Evolutionary conservation across 768 basidiomycete species (phyloP), one percentile per base, ranked within the genome.

Genomic region (Leucocoprinus leucothites): DNA sequence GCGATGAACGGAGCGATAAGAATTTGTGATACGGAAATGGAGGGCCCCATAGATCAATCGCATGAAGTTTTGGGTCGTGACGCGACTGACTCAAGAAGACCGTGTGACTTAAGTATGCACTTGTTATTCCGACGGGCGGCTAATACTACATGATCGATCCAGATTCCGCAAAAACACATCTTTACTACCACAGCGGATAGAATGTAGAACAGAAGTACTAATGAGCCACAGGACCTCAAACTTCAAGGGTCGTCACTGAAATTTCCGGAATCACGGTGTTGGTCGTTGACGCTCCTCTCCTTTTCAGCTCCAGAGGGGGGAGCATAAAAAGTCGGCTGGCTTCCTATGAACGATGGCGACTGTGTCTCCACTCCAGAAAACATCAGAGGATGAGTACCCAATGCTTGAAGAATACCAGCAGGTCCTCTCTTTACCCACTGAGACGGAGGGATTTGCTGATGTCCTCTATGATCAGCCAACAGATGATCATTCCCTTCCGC

Each of bases 371-470:
- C 31, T 31, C 31, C 31, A 31, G 31, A 31, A 5, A 31, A 5
- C 31, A 31, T 11, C 31, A 31, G 31, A 11, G 31, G 40, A 41
- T 19, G 40, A 14, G 13, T 46, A 46, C 60, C 31, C 11, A 81
- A 64, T 28, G 69, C 69, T 62, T 65, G 64, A 57, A 74, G 74
- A 68, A 87, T 82, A 19, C 68, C 66, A 7, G 61, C 58, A 48
- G 67, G 64, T 2, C 86, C 86, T 28, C 78, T 71, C 22, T 62
- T 59, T 51, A 87, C 71, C 86, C 85, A 87, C 55, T 83, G 79
- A 18, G 71, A 68, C 22, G 86, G 86, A 2, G 75, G 58, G 11
- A 75, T 67, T 25, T 79, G 74, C 55, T 82, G 78, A 19, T 71
- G 67, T 11, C 56, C 64, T n/a, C 21, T 19, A 5, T 64, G 59